phyloP scores from a whole-genome alignment of 2,329 filamentous ascomycete genomes.

The Colletotrichum plurivorum region DNA sequence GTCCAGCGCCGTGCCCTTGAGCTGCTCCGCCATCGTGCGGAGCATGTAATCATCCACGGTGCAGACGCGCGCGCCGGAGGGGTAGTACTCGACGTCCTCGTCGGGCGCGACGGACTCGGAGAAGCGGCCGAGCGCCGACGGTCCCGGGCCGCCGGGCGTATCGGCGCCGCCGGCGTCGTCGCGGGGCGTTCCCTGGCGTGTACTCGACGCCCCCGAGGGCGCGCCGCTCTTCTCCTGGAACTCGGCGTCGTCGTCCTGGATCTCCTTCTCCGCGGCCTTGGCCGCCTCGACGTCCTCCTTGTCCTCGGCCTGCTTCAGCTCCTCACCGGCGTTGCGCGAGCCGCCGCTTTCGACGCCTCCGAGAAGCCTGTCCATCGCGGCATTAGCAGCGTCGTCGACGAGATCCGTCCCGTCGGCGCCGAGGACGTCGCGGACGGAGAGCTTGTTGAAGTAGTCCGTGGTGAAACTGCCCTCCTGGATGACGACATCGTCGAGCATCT shows the following conservation, averaged over 20 bases:
- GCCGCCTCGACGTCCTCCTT: slow-evolving; percentile 92
- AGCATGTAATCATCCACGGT: slow-evolving; percentile 85
- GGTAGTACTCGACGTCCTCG: slow-evolving; percentile 67
- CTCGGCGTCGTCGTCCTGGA: slow-evolving; percentile 87
- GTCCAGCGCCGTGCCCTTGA: slow-evolving; percentile 72
- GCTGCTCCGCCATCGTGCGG: slow-evolving; percentile 73
- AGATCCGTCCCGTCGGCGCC: slow-evolving; percentile 68
- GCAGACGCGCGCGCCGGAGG: slow-evolving; percentile 69
- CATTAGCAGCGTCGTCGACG: slow-evolving; percentile 79
- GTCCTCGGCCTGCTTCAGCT: slow-evolving; percentile 92
- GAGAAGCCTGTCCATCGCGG: slow-evolving; percentile 88
- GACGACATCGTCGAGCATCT: slow-evolving; percentile 96
- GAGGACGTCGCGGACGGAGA: slow-evolving; percentile 79
- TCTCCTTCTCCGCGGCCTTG: slow-evolving; percentile 88
- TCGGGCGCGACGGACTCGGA: slow-evolving; percentile 53
- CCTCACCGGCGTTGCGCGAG: slow-evolving; percentile 74
- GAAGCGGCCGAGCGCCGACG: slow-evolving; percentile 55
- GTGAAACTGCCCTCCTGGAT: slow-evolving; percentile 99
- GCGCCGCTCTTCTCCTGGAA: slow-evolving; percentile 76
- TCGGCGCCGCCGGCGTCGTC: slow-evolving; percentile 51
- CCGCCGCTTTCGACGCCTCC: slow-evolving; percentile 75
- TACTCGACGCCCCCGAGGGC: slow-evolving; percentile 64
- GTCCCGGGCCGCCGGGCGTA: slow-evolving; percentile 45
- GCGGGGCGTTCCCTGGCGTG: slow-evolving; percentile 66
- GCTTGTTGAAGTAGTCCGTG: slow-evolving; percentile 92